A percentile compares a stretch with the other conserved stretches of the same genome.
Conservation (phyloP, 1,284 basidiomycete species). For the Athelia sp. region DNA sequence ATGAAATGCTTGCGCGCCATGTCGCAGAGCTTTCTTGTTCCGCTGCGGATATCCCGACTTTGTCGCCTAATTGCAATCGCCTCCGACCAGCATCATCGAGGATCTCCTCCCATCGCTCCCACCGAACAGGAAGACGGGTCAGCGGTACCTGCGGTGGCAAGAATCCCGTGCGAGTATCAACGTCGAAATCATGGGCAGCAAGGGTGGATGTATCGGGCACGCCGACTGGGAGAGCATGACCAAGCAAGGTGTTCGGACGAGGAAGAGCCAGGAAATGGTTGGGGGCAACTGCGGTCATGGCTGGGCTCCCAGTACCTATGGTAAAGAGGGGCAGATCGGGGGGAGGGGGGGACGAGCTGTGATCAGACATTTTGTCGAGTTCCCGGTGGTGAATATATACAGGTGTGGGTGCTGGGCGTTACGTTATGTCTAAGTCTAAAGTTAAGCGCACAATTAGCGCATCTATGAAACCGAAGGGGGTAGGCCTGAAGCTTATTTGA, state of each 20-base stretch:
- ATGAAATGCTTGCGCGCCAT: constrained; percentile 62
- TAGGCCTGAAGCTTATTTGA: no score
- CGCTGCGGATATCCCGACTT: constrained; percentile 32
- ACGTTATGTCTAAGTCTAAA: no score
- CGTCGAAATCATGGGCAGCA: constrained; percentile 92
- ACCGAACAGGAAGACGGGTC: constrained; percentile 51
- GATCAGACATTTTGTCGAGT: no score
- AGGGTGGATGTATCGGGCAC: constrained; percentile 79
- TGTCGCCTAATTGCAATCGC: constrained; percentile 55
- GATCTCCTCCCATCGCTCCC: constrained; percentile 68
- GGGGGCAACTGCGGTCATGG: constrained; percentile 12
- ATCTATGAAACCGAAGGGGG: no score
- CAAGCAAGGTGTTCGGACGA: constrained; percentile 42
- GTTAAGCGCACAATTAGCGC: no score
- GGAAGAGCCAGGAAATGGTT: constrained; percentile 67
- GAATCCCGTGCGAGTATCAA: constrained; percentile 89
- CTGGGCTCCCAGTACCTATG: no score
- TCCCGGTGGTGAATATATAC: no score
- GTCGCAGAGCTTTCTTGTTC: constrained; percentile 41
- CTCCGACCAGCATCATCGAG: constrained; percentile 47
- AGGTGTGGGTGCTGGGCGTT: no score
- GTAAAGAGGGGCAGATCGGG: no score
- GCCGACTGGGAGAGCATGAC: constrained; percentile 26
- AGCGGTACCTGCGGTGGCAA: constrained; percentile 82
- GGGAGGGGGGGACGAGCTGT: no score